Percentiles rank a stretch among this genome's conserved stretches.
Evolutionary conservation across 2,329 filamentous ascomycete genomes (phyloP).

Genomic region (Fusarium verticillioides): DNA sequence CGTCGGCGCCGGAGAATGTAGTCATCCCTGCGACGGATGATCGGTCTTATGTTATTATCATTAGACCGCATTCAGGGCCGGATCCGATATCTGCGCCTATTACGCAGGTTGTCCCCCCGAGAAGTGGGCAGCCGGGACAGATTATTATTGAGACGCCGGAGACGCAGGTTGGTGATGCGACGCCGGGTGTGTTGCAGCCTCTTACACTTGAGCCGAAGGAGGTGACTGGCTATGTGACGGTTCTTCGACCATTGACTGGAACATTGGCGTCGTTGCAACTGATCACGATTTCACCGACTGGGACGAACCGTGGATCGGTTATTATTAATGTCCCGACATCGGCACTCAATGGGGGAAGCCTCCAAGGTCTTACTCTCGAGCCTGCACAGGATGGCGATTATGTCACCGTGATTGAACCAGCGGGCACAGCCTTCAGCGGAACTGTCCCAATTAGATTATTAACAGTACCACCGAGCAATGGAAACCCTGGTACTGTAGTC

Average conservation of each 20-base stretch:
- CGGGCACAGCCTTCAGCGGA: not conserved
- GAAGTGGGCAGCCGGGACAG: slow-evolving; percentile 11
- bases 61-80: slow-evolving; percentile 32
- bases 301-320: slow-evolving; percentile 30
- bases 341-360: not conserved
- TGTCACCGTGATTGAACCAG: slow-evolving; percentile 33
- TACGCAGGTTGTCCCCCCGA: slow-evolving; percentile 27
- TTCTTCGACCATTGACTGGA: slow-evolving; percentile 21
- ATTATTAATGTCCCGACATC: slow-evolving; percentile 32
- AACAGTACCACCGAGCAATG: slow-evolving; percentile 26
- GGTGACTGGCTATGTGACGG: slow-evolving; percentile 26
- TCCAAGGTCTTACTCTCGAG: slow-evolving; percentile 13
- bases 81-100: slow-evolving; percentile 27
- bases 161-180: not conserved
- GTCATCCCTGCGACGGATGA: slow-evolving; percentile 34
- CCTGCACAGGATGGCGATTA: slow-evolving; percentile 17
- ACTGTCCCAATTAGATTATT: slow-evolving; percentile 3
- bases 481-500: slow-evolving; percentile 27
- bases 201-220: slow-evolving; percentile 24
- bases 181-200: not conserved
- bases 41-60: slow-evolving; percentile 33
- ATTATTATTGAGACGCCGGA: slow-evolving; percentile 41
- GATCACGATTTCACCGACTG: slow-evolving; percentile 28
- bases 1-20: slow-evolving; percentile 22
- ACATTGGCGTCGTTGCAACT: slow-evolving; percentile 6